Base-by-base conservation (phyloP, 2,329 filamentous ascomycete species). In the Claviceps paspali region DNA sequence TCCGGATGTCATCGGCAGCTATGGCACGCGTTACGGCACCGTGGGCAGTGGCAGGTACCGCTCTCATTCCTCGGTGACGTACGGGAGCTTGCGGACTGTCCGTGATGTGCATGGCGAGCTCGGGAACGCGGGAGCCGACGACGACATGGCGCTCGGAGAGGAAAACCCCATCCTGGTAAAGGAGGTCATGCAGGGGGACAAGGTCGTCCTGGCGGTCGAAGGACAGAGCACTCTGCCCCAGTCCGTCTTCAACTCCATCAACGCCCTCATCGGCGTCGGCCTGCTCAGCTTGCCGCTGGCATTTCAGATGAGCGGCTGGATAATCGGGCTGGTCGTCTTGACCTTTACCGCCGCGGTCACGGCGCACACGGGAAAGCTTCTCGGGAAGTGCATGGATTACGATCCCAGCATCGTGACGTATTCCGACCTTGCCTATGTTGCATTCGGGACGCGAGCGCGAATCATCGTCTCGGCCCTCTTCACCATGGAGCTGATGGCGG, bases 211-310 rank as follows among this genome's bases (percentile, higher is more conserved):
- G 47, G 73, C 88, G 2, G 78, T 94, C 2, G 81, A 93, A 43
- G 88, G 88, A 28, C 86, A 92, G 61, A 93, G 85, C n/a, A 98
- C 88, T 1, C 67, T 96, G 12, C 86, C 86, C 0, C 88, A 96
- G 62, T 96, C 88, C 6, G 73, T 95, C 43, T 93, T 96, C 67
- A 98, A 98, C 60, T 92, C 85, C 3, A 88, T 88, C 54, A 94
- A 94, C 45, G 84, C 92, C 35, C 64, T 95, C 41, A 88, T 95
- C 43, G 87, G 87, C 12, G 79, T 98, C 22, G 88, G 88, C 1
- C 63, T 98, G 22, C 68, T 98, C 35, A 92, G 84, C 56, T 64
- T 98, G 38, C 91, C 88, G 5, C 70, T 96, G 52, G 88, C 83
- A 5, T 66, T 96, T 50, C 84, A 79, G 50, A 86, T 93, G 55